Evolutionary conservation across 202 grass and related monocot species (phyloP).

Genomic region (Panicum virgatum): DNA sequence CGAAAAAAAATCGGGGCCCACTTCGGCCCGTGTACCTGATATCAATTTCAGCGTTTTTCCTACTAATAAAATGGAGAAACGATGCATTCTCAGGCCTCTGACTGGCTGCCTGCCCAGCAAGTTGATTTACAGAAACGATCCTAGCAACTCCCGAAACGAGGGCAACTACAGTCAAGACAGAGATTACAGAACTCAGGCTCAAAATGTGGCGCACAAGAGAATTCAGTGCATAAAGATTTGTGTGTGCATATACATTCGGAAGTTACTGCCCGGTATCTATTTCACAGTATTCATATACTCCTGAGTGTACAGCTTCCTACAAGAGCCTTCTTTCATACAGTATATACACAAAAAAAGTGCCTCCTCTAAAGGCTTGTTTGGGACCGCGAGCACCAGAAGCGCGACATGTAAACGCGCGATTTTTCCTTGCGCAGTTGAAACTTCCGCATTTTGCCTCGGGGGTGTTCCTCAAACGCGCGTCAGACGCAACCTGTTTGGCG

Average conservation of each 20-base stretch:
- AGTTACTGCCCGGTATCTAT: neutral
- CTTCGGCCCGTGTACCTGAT: neutral
- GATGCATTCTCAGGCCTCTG: neutral
- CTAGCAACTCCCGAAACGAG: neutral
- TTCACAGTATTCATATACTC: neutral
- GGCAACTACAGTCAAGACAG: neutral
- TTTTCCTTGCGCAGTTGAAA: too few relatives aligned
- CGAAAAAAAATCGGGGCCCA: too few relatives aligned
- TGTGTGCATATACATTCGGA: neutral
- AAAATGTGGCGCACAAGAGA: neutral
- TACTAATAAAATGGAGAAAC: too few relatives aligned
- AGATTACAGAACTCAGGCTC: neutral
- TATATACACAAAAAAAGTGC: neutral
- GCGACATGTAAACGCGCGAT: too few relatives aligned
- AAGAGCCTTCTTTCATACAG: conserved; percentile 4
- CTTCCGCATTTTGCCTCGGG: too few relatives aligned
- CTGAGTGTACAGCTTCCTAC: neutral
- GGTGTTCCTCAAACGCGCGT: too few relatives aligned
- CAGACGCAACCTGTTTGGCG: too few relatives aligned
- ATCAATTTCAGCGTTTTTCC: neutral
- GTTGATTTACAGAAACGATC: neutral
- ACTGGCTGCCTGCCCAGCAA: neutral
- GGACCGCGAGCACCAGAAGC: too few relatives aligned
- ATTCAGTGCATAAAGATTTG: neutral
- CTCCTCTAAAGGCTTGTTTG: neutral